Base-by-base conservation (phyloP, 345 rosid genomes). In the Chamaenerion angustifolium region DNA sequence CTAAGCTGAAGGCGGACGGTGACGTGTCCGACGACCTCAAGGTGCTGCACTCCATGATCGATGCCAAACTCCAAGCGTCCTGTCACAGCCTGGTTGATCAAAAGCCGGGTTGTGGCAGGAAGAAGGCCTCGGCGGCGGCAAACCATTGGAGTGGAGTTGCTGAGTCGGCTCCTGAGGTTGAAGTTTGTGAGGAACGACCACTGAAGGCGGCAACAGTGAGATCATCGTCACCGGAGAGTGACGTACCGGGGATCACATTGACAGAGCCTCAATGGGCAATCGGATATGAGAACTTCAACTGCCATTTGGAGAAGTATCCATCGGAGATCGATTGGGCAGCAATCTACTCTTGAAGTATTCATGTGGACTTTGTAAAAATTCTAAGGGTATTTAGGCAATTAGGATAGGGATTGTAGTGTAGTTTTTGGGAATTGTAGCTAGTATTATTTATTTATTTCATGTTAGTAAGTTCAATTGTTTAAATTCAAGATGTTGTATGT, bases 301-400 rank as follows among this genome's bases (percentile, higher is more conserved):
- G 6, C 1, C 7, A 4, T 31, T 31, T 86, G 83, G 81, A 87
- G 59, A 90, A 83, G 69, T 90, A 18, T 62, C 95, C 98, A 6
- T 90, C 98, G 16, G 98, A 90, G 78, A 90, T 86, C 17, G 98
- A 90, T 48, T 90, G 95, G 95, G 94, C 63, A 31, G 70, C 88
- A 16, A 76, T 83, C 18, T 16, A 60, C 15, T 60, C 57, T n/a
- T 46, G 41, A 49, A 14, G 13, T 10, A 16, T 8, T 19, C 8
- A 12, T 31, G 37, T 31, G 37, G 2, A 31, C 37, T 31, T 31
- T 31, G 37, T 31, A 31, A 7, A 31, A 31, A 31, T 21, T 21
- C 6, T 31, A 31, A 31, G 37, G 37, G 37, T 8, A 1, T 31
- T 31, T 31, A 31, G 37, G 5, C 5, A 31, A 3, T 31, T 7